Conservation (phyloP, 179 eudicot genomes). For the Silene coronaria region DNA sequence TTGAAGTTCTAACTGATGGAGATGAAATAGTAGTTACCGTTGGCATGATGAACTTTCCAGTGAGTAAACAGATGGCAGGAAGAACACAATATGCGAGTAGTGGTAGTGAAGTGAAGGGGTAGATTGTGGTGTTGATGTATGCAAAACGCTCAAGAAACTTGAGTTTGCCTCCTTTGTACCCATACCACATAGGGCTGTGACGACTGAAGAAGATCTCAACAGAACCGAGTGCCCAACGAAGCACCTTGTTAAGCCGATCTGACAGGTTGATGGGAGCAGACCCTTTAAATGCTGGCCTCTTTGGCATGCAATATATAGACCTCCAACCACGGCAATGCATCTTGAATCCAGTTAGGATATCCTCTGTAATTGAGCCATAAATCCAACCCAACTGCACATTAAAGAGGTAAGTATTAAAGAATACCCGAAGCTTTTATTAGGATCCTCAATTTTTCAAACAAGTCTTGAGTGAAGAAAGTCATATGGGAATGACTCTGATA, state of each 20-base stretch:
- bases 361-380: slow-evolving; percentile 86
- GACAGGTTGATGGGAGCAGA: slow-evolving; percentile 79
- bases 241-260: slow-evolving; percentile 81
- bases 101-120: slow-evolving; percentile 79
- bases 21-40: slow-evolving; percentile 47
- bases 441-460: background rate
- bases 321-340: slow-evolving; percentile 97
- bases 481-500: background rate
- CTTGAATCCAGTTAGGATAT: slow-evolving; percentile 86
- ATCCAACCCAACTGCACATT: slow-evolving; percentile 81
- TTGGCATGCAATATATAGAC: slow-evolving; percentile 86
- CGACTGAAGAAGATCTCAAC: slow-evolving; percentile 86
- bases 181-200: slow-evolving; percentile 74
- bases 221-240: slow-evolving; percentile 91
- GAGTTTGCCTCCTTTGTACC: slow-evolving; percentile 63
- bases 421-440: background rate
- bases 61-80: slow-evolving; percentile 86
- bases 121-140: slow-evolving; percentile 72
- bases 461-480: background rate
- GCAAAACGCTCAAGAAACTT: slow-evolving; percentile 83
- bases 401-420: background rate
- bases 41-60: slow-evolving; percentile 89
- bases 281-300: slow-evolving; percentile 73
- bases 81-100: slow-evolving; percentile 76
- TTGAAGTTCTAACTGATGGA: background rate